These are phyloP conservation scores for Dactylis glomerata DNA, from an alignment of 176 grass and related monocot species.

Conservation along the genomic window DNA sequence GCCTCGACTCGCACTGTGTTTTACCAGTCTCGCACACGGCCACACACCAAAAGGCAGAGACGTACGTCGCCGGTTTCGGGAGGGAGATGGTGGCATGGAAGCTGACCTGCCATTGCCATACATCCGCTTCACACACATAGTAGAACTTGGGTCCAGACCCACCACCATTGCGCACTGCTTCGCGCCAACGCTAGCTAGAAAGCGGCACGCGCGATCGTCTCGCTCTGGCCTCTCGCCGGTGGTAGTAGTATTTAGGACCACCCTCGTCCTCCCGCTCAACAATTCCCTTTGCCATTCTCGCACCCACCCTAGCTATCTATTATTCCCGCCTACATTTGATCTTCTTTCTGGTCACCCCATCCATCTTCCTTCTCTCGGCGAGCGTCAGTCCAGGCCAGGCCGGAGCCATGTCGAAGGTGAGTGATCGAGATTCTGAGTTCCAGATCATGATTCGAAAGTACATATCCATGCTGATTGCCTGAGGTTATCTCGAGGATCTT, in stretches of 20 bases:
- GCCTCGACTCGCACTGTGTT: neutral
- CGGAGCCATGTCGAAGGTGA: conserved; percentile 48
- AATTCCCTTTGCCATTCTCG: neutral
- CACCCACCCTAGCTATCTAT: neutral
- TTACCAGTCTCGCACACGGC: neutral
- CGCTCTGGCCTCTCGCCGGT: neutral
- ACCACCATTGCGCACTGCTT: neutral
- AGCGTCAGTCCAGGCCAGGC: neutral
- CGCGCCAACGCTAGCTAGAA: conserved; percentile 6
- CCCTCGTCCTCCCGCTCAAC: neutral
- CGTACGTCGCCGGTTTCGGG: neutral
- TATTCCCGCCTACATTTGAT: neutral
- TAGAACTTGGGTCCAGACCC: neutral
- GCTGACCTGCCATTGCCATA: neutral
- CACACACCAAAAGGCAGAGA: neutral
- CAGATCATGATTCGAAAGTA: neutral
- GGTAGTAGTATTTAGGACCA: conserved; percentile 24
- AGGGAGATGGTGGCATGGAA: neutral
- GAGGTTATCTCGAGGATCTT: neutral
- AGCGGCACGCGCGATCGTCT: neutral
- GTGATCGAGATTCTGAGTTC: neutral
- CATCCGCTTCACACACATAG: neutral
- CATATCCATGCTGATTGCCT: neutral
- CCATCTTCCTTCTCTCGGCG: neutral
- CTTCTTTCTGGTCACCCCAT: neutral